A percentile compares a stretch with the other conserved stretches of the same genome.
Conservation (phyloP, 2,329 filamentous ascomycete species). For the Ceratocystis huliohia region DNA sequence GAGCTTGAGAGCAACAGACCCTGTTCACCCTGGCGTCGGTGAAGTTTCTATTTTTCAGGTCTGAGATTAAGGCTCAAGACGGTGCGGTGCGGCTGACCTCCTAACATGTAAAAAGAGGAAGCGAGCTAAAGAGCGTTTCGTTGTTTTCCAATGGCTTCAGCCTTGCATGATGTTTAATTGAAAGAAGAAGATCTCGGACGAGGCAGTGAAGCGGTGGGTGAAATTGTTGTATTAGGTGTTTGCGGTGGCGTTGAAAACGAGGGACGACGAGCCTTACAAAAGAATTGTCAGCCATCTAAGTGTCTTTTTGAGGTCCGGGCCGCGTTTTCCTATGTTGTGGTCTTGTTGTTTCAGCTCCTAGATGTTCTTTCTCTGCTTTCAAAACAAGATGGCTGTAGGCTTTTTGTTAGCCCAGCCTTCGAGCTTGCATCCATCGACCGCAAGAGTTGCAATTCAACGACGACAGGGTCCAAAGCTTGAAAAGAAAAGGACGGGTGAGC, state of each 20-base stretch:
- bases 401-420: background rate
- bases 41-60: background rate
- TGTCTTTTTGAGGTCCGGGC: no score
- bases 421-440: background rate
- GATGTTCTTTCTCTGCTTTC: background rate
- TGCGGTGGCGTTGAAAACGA: no score
- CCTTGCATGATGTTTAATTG: background rate
- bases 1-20: background rate
- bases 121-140: background rate
- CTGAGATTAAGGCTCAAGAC: conserved; percentile 8
- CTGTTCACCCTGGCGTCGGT: background rate
- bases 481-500: background rate
- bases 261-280: no score
- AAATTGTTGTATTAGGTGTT: no score
- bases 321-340: no score
- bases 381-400: conserved; percentile 2
- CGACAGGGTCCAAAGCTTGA: background rate
- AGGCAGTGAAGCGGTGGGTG: no score
- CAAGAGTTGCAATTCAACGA: background rate
- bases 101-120: background rate
- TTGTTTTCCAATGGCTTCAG: background rate
- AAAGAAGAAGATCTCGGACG: no score
- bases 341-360: background rate
- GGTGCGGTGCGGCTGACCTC: background rate
- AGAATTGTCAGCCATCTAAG: no score